phyloP scores from a whole-genome alignment of 495 filamentous ascomycete species.

The Neurospora sp. region DNA sequence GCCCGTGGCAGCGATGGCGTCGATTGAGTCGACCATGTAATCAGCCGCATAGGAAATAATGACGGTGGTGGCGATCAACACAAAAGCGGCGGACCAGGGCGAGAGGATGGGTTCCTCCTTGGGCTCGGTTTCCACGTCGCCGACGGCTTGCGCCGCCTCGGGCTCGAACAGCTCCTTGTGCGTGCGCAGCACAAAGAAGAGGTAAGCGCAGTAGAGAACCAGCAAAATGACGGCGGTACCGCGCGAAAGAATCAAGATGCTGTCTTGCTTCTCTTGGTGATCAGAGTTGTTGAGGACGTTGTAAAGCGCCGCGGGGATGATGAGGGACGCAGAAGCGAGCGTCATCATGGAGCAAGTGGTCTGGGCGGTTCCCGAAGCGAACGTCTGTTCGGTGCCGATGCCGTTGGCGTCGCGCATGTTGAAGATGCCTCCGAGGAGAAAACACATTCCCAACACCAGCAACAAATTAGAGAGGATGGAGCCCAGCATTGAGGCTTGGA shows the following conservation, averaged over 20 bases:
- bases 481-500: slow-evolving; percentile 95
- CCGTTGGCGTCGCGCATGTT: slow-evolving; percentile 36
- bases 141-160: slow-evolving; percentile 31
- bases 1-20: slow-evolving; percentile 69
- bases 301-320: slow-evolving; percentile 74
- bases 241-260: slow-evolving; percentile 76
- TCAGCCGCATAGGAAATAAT: slow-evolving; percentile 88
- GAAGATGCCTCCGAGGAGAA: slow-evolving; percentile 73
- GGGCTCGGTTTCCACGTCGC: slow-evolving; percentile 26
- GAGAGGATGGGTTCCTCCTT: slow-evolving; percentile 51
- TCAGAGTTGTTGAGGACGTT: slow-evolving; percentile 31
- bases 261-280: slow-evolving; percentile 38
- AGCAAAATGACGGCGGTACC: slow-evolving; percentile 87
- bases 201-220: slow-evolving; percentile 79
- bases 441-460: too few relatives aligned
- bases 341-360: slow-evolving; percentile 97
- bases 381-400: slow-evolving; percentile 52
- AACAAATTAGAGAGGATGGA: slow-evolving; percentile 96
- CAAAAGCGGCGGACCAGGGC: slow-evolving; percentile 60
- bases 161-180: slow-evolving; percentile 76
- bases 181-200: slow-evolving; percentile 80
- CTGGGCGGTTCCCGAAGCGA: slow-evolving; percentile 81
- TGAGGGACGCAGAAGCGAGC: slow-evolving; percentile 79
- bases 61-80: slow-evolving; percentile 68
- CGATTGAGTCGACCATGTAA: slow-evolving; percentile 88